Evolutionary conservation across 1,284 basidiomycete species (phyloP), one percentile per base, ranked within the genome.

Genomic region (Leccinum fallax): DNA sequence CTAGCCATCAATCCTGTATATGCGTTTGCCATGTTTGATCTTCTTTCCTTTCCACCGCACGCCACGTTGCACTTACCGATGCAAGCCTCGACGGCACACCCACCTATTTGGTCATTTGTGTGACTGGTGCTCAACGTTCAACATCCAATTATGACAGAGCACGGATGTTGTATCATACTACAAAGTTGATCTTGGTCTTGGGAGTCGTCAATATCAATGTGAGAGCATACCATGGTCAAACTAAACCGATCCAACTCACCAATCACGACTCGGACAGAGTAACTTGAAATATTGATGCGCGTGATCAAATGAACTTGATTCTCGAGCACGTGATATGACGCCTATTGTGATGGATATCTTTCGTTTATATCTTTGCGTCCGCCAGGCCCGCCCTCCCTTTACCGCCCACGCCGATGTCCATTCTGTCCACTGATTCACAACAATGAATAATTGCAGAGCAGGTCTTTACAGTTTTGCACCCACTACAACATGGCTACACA

Each of bases 281-380:
- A n/a, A 21, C 21, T 21, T 21, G 21, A 24, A 52, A 16, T 51
- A 24, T 26, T 24, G 40, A 19, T 43, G 40, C 19, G 11, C 19
- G 19, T 21, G 46, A 46, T 48, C 46, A 21, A 48, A 46, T 48
- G 11, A 21, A 21, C 26, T 60, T 71, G 69, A 61, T 60, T 65
- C 68, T 61, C n/a, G 34, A 57, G 26, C 70, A 74, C 71, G 70
- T 71, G 72, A 71, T 63, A 24, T 56, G 38, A 58, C 65, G 53
- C 69, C 61, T 34, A 32, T 15, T 11, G 8, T 32, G 55, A 19
- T 48, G 3, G 43, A 46, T 21, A 11, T 46, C 46, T 21, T 21
- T 48, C 46, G 19, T 62, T 61, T 57, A 3, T 57, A 55, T 57
- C 57, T 26, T 49, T 24, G 9, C 28, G 15, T 57, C 21, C 5